Conservation (phyloP, 345 rosid genomes). For the Pistacia vera region DNA sequence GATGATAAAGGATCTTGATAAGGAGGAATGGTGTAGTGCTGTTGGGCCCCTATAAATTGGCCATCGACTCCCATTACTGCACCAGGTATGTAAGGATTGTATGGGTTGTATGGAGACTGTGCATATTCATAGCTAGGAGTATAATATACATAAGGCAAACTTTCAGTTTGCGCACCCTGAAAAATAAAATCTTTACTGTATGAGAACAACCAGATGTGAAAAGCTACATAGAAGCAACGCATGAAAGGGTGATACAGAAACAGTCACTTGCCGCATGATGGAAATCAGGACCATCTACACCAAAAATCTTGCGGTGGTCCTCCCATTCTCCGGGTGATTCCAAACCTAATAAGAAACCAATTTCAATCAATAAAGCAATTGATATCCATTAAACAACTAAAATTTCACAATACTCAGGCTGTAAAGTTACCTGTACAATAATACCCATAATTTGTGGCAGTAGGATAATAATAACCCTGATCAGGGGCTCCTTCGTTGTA, state of each 20-base stretch:
- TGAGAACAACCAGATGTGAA: conserved; percentile 11
- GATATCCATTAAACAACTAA: conserved; percentile 1
- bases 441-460: conserved; percentile 75
- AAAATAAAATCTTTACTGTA: conserved; percentile 5
- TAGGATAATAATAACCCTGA: conserved; percentile 79
- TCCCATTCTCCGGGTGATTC: conserved; percentile 94
- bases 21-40: conserved; percentile 59
- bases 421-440: conserved; percentile 80
- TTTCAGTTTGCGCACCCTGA: conserved; percentile 87
- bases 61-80: conserved; percentile 70
- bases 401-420: background rate
- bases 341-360: conserved; percentile 48
- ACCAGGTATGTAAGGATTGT: conserved; percentile 90
- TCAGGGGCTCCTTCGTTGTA: conserved; percentile 81
- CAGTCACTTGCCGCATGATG: conserved; percentile 60
- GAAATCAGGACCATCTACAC: conserved; percentile 78
- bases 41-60: conserved; percentile 62
- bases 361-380: conserved; percentile 16
- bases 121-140: conserved; percentile 83
- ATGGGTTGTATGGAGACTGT: conserved; percentile 89
- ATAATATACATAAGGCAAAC: conserved; percentile 78
- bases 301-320: conserved; percentile 81
- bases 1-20: conserved; percentile 64
- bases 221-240: background rate
- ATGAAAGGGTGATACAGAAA: background rate